These are phyloP conservation scores for Anthoceros angustus DNA, from an alignment of 225 moss, liverwort and hornwort genomes.

Conservation along the genomic window DNA sequence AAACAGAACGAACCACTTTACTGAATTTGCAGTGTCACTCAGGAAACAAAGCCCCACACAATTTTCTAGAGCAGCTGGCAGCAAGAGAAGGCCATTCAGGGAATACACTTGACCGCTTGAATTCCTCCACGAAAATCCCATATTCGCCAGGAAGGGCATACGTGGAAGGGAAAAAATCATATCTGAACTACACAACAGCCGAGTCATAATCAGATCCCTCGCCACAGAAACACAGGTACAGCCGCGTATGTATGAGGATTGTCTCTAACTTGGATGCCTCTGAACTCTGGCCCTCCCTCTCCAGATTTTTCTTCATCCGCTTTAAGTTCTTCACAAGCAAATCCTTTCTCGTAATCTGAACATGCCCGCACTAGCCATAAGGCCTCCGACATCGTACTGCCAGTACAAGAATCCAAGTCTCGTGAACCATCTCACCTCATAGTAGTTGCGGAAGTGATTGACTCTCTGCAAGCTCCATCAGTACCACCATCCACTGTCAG, in stretches of 20 bases:
- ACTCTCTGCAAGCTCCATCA: constrained; percentile 46
- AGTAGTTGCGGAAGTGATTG: constrained; percentile 97
- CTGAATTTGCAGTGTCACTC: too few relatives aligned
- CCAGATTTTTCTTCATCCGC: constrained; percentile 94
- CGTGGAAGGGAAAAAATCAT: constrained; percentile 85
- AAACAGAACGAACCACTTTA: neutral
- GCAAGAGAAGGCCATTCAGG: neutral
- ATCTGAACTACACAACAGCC: constrained; percentile 21
- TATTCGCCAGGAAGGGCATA: constrained; percentile 97
- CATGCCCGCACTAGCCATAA: neutral
- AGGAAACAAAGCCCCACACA: neutral
- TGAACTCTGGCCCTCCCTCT: constrained; percentile 59
- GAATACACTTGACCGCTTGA: constrained; percentile 39
- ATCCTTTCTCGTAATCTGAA: constrained; percentile 84
- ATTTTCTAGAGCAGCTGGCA: neutral
- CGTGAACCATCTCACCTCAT: constrained; percentile 41
- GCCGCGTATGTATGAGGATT: neutral
- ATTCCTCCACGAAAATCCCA: constrained; percentile 96
- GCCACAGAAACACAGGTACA: neutral
- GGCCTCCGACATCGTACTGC: neutral
- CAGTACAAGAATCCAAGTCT: neutral
- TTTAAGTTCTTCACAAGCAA: constrained; percentile 85
- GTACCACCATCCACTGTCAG: neutral
- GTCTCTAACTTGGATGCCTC: constrained; percentile 73
- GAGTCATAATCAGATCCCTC: neutral